These are phyloP conservation scores for Phytophthora chlamydospora DNA, from an alignment of 352 stramenopile genomes.

Conservation along the genomic window DNA sequence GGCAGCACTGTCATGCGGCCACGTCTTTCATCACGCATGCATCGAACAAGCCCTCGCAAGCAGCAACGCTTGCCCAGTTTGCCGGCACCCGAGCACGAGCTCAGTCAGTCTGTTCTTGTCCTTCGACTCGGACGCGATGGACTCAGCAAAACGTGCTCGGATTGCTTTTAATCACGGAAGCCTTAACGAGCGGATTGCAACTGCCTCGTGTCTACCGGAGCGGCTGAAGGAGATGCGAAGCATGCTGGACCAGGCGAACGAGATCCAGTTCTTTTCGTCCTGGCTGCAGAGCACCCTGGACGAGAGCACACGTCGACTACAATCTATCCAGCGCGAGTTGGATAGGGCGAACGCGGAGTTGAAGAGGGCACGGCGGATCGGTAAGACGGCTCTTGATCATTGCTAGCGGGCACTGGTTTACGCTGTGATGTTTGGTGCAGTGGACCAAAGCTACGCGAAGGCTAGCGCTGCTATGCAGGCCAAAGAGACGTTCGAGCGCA, in stretches of 20 bases:
- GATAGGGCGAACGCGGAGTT: conserved; percentile 31
- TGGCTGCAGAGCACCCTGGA: conserved; percentile 36
- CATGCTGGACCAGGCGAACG: conserved; percentile 23
- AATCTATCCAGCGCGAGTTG: conserved; percentile 31
- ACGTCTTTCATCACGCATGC: conserved; percentile 53
- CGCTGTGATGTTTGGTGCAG: conserved; percentile 10
- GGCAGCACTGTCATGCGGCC: conserved; percentile 41
- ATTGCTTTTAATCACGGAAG: background rate
- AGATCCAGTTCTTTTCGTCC: conserved; percentile 42
- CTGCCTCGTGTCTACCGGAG: conserved; percentile 16
- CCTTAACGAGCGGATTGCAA: background rate
- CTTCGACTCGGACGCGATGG: background rate
- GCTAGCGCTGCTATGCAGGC: conserved; percentile 12
- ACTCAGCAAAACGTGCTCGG: no score
- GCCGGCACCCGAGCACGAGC: conserved; percentile 29
- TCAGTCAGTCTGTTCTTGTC: conserved; percentile 41
- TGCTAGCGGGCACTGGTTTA: background rate
- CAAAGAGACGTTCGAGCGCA: conserved; percentile 10
- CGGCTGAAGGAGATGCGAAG: conserved; percentile 29
- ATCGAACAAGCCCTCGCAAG: conserved; percentile 24
- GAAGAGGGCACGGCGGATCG: conserved; percentile 42
- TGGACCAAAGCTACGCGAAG: conserved; percentile 22
- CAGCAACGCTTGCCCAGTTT: conserved; percentile 41
- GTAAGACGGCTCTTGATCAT: conserved; percentile 21
- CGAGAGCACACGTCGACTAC: conserved; percentile 21